These are phyloP conservation scores for Pseudogymnoascus sp. DNA, from an alignment of 2,329 filamentous ascomycete species.

Conservation along the genomic window DNA sequence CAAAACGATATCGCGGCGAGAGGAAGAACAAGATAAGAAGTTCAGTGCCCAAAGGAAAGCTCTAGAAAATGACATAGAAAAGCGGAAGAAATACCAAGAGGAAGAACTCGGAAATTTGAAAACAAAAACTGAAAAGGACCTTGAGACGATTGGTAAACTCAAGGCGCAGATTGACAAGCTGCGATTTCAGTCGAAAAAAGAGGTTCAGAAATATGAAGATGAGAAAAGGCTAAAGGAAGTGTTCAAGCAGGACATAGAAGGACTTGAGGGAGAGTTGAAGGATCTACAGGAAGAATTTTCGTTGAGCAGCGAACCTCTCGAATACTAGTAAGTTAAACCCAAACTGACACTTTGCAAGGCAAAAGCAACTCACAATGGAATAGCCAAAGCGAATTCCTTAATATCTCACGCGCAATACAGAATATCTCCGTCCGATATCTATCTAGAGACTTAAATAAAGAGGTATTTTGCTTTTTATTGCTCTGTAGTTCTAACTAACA, in stretches of 20 bases:
- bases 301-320: slow-evolving; percentile 7
- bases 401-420: slow-evolving; percentile 11
- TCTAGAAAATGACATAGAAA: slow-evolving; percentile 11
- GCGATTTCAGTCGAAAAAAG: slow-evolving; percentile 8
- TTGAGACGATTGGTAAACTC: slow-evolving; percentile 6
- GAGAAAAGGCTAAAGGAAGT: slow-evolving; percentile 10
- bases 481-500: neutral
- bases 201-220: slow-evolving; percentile 5
- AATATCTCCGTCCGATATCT: neutral
- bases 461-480: neutral
- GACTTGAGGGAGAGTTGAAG: slow-evolving; percentile 11
- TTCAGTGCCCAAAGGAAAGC: slow-evolving; percentile 1
- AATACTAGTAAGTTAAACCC: slow-evolving; percentile 13
- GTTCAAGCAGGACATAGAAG: slow-evolving; percentile 12
- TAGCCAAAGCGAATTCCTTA: slow-evolving; percentile 12
- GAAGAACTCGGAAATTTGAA: slow-evolving; percentile 10
- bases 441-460: neutral
- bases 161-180: slow-evolving; percentile 4
- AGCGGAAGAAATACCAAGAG: slow-evolving; percentile 9
- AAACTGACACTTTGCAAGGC: neutral
- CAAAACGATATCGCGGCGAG: neutral
- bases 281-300: slow-evolving; percentile 16
- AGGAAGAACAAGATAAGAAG: neutral
- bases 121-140: slow-evolving; percentile 8
- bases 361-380: slow-evolving; percentile 10